A percentile compares a stretch with the other conserved stretches of the same genome.
These are phyloP conservation scores for Lotmaria passim DNA, from an alignment of 208 protist genomes.

Conservation along the genomic window DNA sequence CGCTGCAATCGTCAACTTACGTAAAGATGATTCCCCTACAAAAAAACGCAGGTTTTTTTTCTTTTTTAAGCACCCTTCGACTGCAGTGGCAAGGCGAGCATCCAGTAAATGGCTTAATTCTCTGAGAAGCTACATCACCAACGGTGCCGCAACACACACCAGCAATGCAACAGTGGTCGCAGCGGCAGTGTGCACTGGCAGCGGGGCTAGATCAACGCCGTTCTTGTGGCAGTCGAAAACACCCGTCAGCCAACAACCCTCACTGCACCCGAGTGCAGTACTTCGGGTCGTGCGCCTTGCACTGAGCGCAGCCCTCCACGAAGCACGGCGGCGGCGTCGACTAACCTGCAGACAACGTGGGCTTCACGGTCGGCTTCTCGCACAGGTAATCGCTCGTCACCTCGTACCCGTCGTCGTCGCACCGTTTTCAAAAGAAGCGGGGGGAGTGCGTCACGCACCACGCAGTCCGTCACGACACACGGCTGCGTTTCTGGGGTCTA, in stretches of 20 bases:
- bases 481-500: background rate
- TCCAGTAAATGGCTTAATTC: too few relatives aligned
- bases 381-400: background rate
- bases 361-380: background rate
- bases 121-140: background rate
- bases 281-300: constrained; percentile 1
- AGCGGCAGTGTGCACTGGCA: background rate
- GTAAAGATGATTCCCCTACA: too few relatives aligned
- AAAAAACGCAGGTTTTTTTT: too few relatives aligned
- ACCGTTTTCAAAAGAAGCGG: background rate
- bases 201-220: background rate
- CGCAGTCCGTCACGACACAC: background rate
- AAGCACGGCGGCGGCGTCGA: background rate
- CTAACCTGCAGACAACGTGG: background rate
- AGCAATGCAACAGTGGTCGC: background rate
- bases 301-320: background rate
- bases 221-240: background rate
- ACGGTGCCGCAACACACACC: background rate
- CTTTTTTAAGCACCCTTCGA: too few relatives aligned
- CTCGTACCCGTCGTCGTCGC: background rate
- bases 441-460: background rate
- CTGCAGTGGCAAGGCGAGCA: too few relatives aligned
- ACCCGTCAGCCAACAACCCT: background rate
- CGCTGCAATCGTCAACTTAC: too few relatives aligned
- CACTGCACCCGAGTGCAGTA: background rate